Base-by-base conservation (phyloP, 2,329 filamentous ascomycete species). In the Stemphylium vesicarium region DNA sequence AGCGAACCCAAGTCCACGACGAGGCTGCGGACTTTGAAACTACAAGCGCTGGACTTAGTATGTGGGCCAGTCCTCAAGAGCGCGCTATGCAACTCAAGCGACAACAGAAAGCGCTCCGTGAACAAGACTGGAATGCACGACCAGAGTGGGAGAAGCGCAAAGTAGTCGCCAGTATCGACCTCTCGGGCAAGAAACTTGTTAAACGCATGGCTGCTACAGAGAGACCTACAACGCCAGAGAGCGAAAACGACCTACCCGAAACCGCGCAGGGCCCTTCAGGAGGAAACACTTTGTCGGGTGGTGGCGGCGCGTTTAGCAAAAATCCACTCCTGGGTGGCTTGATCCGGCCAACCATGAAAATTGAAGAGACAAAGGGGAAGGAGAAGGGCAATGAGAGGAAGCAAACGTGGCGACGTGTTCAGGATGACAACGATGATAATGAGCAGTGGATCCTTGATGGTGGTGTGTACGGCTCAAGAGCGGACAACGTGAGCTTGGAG, bases 81-180 rank as follows among this genome's bases (percentile, higher is more conserved):
- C 84, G 92, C 37, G 93, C 92, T 0, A 81, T 87, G 61, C 91
- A 95, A 72, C 78, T 96, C 53, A 96, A 94, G 76, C 84, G 87
- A 53, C 93, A 96, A 76, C 92, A 96, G 76, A 91, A 90, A 72
- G 79, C 93, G 3, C 77, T 96, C 63, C 81, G 91, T 4, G 91
- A 96, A 75, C 88, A 95, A 81, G 91, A 96, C 68, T 96, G 92
- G 87, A 90, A 89, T 63, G 88, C 89, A 4, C 81, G 85, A 46
- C 92, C 92, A 0, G 93, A 96, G 59, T 96, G 92, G 75, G 93
- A 97, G 79, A 96, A 94, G 82, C 84, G 91, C 54, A 86, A 84
- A 65, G 88, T 95, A 56, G 89, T 97, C 1, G 84, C 96, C 62
- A 94, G 90, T 69, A 90, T 96, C 57, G 92, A 96, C 71, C 78